A percentile compares a stretch with the other conserved stretches of the same genome.
phyloP scores from a whole-genome alignment of 345 rosid species.

The Camelina sativa region DNA sequence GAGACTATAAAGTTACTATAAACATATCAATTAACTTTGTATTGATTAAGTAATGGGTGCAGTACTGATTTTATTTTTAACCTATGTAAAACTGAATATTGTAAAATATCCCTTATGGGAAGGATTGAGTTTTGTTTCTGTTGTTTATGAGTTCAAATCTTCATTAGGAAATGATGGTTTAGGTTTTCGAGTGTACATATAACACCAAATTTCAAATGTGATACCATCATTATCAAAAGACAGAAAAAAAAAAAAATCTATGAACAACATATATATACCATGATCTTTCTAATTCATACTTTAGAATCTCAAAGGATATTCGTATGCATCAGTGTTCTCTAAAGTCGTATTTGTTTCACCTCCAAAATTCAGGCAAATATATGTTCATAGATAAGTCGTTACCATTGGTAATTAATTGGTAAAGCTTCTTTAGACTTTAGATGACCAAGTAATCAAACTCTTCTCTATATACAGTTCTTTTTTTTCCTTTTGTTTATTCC shows the following conservation, averaged over 20 bases:
- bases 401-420: background rate
- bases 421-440: background rate
- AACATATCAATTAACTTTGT: too few relatives aligned
- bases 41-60: too few relatives aligned
- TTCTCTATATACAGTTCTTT: background rate
- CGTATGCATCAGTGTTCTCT: background rate
- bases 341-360: background rate
- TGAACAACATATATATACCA: background rate
- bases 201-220: too few relatives aligned
- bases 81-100: too few relatives aligned
- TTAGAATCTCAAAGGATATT: too few relatives aligned
- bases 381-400: background rate
- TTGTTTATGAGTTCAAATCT: background rate
- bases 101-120: background rate
- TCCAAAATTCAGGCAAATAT: background rate
- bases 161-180: background rate
- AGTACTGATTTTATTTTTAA: too few relatives aligned
- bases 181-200: too few relatives aligned
- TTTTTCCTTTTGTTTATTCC: too few relatives aligned
- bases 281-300: background rate
- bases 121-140: background rate
- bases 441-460: conserved; percentile 17
- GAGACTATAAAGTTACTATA: too few relatives aligned
- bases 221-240: too few relatives aligned
- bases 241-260: too few relatives aligned